Evolutionary conservation across 2,329 filamentous ascomycete genomes (phyloP), one percentile per base, ranked within the genome.

Genomic region (Arachnomyces sp.): DNA sequence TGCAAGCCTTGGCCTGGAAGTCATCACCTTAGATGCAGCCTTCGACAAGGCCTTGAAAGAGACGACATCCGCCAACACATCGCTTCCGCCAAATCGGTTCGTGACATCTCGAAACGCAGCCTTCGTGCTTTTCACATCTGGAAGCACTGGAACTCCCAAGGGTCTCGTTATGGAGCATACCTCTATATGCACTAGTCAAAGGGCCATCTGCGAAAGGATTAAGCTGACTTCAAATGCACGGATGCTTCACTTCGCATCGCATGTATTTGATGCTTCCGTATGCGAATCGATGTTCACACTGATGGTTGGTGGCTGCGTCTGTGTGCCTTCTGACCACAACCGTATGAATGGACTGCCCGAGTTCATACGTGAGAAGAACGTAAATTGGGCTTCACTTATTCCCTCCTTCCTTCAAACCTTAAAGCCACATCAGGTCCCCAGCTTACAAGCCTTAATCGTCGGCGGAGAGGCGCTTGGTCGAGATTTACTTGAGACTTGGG

Each of bases 101-200:
- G 17, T 4, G 38, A 30, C 16, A 14, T 28, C 17, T 31, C 36
- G 7, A 33, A 61, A 59, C 39, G 54, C 58, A 15, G 78, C 79
- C 0, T 82, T 79, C 50, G 67, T 79, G 2, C 70, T 84, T 3
- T 77, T 82, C 45, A 74, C 72, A 0, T 73, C 73, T 2, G 73
- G 74, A 0, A 74, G 73, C 0, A 73, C 74, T 1, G 71, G 71
- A 36, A 70, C 68, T 36, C 74, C 76, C 0, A 77, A 77, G 43
- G 79, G 77, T 1, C 73, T 79, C 9, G 74, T 80, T n/a, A 75
- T 82, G 44, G 74, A 74, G 6, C 81, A 84, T 49, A 63, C 63
- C 0, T 71, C 76, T 1, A 64, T 82, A 1, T 73, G 74, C 1
- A 75, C 76, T 0, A 66, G 70, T 0, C 70, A 76, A 34, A 51